Percentiles rank a stretch among this genome's conserved stretches.
Conservation (phyloP, 75 land plant species). For the Cryptomeria japonica region DNA sequence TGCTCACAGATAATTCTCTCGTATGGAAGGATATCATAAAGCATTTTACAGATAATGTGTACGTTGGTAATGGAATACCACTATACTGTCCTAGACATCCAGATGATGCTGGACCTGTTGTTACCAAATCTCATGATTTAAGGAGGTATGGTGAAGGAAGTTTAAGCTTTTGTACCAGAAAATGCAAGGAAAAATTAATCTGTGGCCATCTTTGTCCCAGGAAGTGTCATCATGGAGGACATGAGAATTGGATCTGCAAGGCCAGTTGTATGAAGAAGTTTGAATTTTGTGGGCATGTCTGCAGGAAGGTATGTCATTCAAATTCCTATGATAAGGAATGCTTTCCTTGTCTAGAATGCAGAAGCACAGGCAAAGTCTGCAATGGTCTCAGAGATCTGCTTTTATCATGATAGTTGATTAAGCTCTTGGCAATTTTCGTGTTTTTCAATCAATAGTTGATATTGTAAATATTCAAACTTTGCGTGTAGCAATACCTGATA, state of each 20-base stretch:
- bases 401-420: not conserved
- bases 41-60: not conserved
- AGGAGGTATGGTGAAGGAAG: not conserved
- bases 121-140: constrained; percentile 8
- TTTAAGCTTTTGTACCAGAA: constrained; percentile 4
- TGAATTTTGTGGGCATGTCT: constrained; percentile 15
- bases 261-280: constrained; percentile 12
- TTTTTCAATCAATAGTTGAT: not conserved
- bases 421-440: not conserved
- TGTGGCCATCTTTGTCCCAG: constrained; percentile 34
- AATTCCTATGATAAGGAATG: not conserved
- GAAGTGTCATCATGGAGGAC: constrained; percentile 27
- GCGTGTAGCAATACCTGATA: not conserved
- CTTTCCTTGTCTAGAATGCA: constrained; percentile 22
- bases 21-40: constrained; percentile 19
- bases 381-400: not conserved
- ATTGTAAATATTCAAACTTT: not conserved
- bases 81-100: not conserved
- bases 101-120: constrained; percentile 8
- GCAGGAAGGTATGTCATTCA: constrained; percentile 21
- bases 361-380: not conserved
- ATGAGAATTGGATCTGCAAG: constrained; percentile 17
- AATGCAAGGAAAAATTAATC: constrained; percentile 19
- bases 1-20: constrained; percentile 6
- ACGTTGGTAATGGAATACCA: not conserved